These are phyloP conservation scores for Colletotrichum musae DNA, from an alignment of 2,329 filamentous ascomycete genomes.

Conservation along the genomic window DNA sequence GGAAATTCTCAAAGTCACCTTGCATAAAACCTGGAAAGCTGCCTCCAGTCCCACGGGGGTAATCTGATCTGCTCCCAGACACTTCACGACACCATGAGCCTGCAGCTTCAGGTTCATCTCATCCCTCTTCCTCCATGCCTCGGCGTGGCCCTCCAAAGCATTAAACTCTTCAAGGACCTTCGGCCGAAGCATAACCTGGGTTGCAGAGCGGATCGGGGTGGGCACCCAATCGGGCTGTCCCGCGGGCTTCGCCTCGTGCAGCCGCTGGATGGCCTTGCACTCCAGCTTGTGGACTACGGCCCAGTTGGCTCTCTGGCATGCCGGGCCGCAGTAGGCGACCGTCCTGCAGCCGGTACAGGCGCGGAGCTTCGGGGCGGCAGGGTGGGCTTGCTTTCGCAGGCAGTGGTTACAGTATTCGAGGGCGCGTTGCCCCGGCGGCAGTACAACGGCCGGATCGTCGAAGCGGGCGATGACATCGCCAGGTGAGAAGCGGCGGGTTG, in stretches of 20 bases:
- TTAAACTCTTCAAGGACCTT: conserved; percentile 51
- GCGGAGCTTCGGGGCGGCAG: conserved; percentile 41
- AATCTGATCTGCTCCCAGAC: conserved; percentile 47
- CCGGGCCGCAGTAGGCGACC: conserved; percentile 67
- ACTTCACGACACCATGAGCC: conserved; percentile 50
- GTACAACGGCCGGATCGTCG: conserved; percentile 57
- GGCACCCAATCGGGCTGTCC: conserved; percentile 57
- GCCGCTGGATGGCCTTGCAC: conserved; percentile 60
- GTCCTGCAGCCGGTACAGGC: conserved; percentile 68
- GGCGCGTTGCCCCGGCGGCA: conserved; percentile 62
- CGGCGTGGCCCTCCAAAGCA: conserved; percentile 63
- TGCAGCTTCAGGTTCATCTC: conserved; percentile 66
- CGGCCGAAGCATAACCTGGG: conserved; percentile 64
- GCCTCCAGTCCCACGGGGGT: conserved; percentile 59
- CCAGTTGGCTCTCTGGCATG: conserved; percentile 71
- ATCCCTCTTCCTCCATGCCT: conserved; percentile 53
- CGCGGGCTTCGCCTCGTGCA: conserved; percentile 54
- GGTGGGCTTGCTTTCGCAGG: conserved; percentile 46
- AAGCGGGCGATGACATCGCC: conserved; percentile 64
- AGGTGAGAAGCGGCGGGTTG: conserved; percentile 58
- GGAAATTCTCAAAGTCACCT: conserved; percentile 55
- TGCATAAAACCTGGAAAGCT: conserved; percentile 64
- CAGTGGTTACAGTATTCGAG: conserved; percentile 65
- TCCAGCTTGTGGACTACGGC: conserved; percentile 65
- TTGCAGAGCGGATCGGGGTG: conserved; percentile 67